Evolutionary conservation across 2,329 filamentous ascomycete species (phyloP).

Genomic region (Penicillium sclerotigenum): DNA sequence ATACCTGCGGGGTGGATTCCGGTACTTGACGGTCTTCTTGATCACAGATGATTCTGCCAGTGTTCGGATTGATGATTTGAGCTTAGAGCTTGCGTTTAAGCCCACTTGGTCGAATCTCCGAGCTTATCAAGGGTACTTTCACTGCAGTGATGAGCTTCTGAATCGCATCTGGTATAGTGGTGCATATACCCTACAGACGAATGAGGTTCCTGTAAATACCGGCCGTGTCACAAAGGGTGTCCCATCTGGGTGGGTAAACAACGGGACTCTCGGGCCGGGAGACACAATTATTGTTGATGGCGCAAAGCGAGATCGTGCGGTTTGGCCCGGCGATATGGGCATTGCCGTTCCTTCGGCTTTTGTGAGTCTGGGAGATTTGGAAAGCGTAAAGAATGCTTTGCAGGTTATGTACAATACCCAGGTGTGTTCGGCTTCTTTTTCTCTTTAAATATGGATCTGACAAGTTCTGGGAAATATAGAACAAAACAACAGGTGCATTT

Average conservation of each 20-base stretch:
- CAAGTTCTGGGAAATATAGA: constrained; percentile 6
- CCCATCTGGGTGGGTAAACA: constrained; percentile 39
- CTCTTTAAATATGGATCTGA: not conserved
- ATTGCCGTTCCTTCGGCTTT: constrained; percentile 47
- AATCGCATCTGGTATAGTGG: constrained; percentile 59
- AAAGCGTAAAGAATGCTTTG: constrained; percentile 48
- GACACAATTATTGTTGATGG: constrained; percentile 46
- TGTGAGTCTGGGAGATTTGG: constrained; percentile 45
- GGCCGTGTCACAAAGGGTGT: constrained; percentile 34
- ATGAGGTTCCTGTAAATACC: constrained; percentile 39
- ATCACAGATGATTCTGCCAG: constrained; percentile 30
- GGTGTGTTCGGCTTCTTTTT: constrained; percentile 14
- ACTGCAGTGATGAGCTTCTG: constrained; percentile 50
- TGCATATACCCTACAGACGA: constrained; percentile 53
- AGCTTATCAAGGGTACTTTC: constrained; percentile 54
- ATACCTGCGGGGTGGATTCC: constrained; percentile 45
- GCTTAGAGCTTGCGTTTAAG: constrained; percentile 48
- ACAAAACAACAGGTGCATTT: constrained; percentile 33
- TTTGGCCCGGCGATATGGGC: constrained; percentile 52
- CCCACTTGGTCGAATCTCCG: constrained; percentile 53
- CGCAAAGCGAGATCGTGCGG: constrained; percentile 43
- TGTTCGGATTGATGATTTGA: constrained; percentile 39
- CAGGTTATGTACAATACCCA: constrained; percentile 49
- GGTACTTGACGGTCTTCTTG: constrained; percentile 45
- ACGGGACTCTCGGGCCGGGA: constrained; percentile 40